phyloP scores from a whole-genome alignment of 1,284 basidiomycete species.

The Pseudozyma thailandica region DNA sequence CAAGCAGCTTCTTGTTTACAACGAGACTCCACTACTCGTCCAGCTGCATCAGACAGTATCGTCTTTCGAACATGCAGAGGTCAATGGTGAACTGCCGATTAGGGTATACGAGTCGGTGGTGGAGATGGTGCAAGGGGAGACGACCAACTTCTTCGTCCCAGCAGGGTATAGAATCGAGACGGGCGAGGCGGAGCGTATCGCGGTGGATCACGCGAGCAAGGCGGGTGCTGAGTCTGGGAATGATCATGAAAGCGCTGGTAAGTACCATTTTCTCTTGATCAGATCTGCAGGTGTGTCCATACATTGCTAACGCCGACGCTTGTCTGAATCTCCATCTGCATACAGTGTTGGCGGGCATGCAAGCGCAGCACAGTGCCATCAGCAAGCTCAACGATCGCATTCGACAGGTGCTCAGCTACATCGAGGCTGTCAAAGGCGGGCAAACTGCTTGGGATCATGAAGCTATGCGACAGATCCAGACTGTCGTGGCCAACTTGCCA shows the following conservation, averaged over 20 bases:
- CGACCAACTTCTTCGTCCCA: conserved; percentile 75
- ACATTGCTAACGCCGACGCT: neutral
- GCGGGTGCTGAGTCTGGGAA: conserved; percentile 80
- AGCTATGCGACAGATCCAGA: conserved; percentile 83
- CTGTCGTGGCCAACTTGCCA: conserved; percentile 78
- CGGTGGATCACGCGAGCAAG: conserved; percentile 92
- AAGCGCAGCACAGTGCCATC: conserved; percentile 91
- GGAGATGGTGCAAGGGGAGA: conserved; percentile 48
- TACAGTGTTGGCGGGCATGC: conserved; percentile 90
- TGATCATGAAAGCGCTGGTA: conserved; percentile 71
- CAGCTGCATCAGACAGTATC: conserved; percentile 69
- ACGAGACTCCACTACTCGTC: conserved; percentile 71
- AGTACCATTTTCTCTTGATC: conserved; percentile 34
- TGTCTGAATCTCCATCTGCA: neutral
- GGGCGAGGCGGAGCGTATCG: conserved; percentile 96
- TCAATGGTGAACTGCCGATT: conserved; percentile 55
- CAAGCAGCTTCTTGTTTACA: conserved; percentile 74
- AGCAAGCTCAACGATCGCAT: conserved; percentile 95
- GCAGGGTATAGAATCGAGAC: conserved; percentile 89
- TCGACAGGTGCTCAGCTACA: conserved; percentile 80
- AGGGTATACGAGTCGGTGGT: conserved; percentile 57
- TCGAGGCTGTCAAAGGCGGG: conserved; percentile 39
- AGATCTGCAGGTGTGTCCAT: neutral
- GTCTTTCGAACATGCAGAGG: conserved; percentile 31
- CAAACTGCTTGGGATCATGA: conserved; percentile 71